phyloP scores from a whole-genome alignment of 179 eudicot species.

The Silene noctiflora region DNA sequence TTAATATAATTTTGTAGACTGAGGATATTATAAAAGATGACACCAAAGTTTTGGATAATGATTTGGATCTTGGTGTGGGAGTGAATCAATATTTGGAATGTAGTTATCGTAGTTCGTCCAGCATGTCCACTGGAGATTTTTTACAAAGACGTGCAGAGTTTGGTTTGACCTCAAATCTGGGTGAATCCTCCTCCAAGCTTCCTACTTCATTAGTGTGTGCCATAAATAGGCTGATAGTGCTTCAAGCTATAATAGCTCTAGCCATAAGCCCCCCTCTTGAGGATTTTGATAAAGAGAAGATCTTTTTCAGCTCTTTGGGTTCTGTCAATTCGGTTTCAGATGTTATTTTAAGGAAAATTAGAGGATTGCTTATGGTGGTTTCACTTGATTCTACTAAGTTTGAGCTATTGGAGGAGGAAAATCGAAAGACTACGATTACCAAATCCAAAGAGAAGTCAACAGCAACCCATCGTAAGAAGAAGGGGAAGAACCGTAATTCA shows the following conservation, averaged over 20 bases:
- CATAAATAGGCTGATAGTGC: slow-evolving; percentile 52
- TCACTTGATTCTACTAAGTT: slow-evolving; percentile 82
- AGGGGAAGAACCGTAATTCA: slow-evolving; percentile 54
- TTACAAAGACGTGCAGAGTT: slow-evolving; percentile 32
- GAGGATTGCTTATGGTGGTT: slow-evolving; percentile 79
- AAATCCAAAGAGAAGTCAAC: slow-evolving; percentile 58
- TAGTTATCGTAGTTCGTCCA: slow-evolving; percentile 18
- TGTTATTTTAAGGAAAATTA: slow-evolving; percentile 58
- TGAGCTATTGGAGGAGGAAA: slow-evolving; percentile 73
- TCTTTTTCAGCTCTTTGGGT: slow-evolving; percentile 73
- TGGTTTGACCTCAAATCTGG: slow-evolving; percentile 20
- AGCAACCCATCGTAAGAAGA: slow-evolving; percentile 60
- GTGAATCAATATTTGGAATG: slow-evolving; percentile 33
- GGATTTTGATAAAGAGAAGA: slow-evolving; percentile 46
- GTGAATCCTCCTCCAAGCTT: slow-evolving; percentile 34
- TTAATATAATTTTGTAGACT: slow-evolving; percentile 48
- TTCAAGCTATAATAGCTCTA: slow-evolving; percentile 56
- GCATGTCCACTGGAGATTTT: slow-evolving; percentile 26
- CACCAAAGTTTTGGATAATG: slow-evolving; percentile 35
- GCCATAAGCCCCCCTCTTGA: slow-evolving; percentile 40
- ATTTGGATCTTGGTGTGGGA: slow-evolving; percentile 32
- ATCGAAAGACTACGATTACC: slow-evolving; percentile 30
- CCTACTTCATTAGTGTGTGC: slow-evolving; percentile 32
- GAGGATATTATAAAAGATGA: slow-evolving; percentile 52
- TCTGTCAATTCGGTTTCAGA: slow-evolving; percentile 60